Evolutionary conservation across 2,329 filamentous ascomycete species (phyloP), one percentile per base, ranked within the genome.

Genomic region (Trichoderma gracile): DNA sequence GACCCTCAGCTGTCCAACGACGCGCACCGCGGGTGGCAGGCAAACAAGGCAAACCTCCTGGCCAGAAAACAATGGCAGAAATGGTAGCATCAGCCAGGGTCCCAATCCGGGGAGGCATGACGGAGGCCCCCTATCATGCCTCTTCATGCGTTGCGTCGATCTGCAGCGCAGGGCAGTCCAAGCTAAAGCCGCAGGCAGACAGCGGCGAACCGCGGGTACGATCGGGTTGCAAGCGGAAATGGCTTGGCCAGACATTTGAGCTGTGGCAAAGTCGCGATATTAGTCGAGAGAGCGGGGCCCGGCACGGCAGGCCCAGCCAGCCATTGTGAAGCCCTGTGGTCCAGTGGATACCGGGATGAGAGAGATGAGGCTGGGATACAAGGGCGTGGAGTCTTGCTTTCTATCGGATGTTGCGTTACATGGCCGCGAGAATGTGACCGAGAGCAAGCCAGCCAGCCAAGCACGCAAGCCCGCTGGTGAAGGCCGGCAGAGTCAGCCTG

Each of bases 151-250:
- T 60, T 38, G 33, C 50, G 56, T 60, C 50, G 63, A 65, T 65
- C 63, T 38, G 40, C 56, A 25, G 57, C 25, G 63, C 49, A 58
- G 43, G 43, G 50, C 47, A 9, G 30, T 56, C 33, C 12, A 33
- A 43, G 49, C 56, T 56, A 55, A 50, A 38, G 56, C 49, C 49
- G 30, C 50, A 53, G 47, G 38, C 21, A 47, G 49, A 52, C 14
- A 33, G 54, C 62, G 62, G 63, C 63, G 63, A 65, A 60, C 43
- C 33, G 30, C 63, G 63, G 63, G 47, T 65, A 65, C 60, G 63
- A 65, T 65, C 63, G 63, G 63, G 46, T 46, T 57, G 40, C 25
- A 43, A 49, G 40, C 59, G 59, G 59, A 54, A 54, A 54, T 46
- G 49, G 59, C 59, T 64, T 62, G 50, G 33, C 59, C 59, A 54